These are phyloP conservation scores for Candida saitoana DNA, from an alignment of 805 yeast genomes.

Conservation along the genomic window DNA sequence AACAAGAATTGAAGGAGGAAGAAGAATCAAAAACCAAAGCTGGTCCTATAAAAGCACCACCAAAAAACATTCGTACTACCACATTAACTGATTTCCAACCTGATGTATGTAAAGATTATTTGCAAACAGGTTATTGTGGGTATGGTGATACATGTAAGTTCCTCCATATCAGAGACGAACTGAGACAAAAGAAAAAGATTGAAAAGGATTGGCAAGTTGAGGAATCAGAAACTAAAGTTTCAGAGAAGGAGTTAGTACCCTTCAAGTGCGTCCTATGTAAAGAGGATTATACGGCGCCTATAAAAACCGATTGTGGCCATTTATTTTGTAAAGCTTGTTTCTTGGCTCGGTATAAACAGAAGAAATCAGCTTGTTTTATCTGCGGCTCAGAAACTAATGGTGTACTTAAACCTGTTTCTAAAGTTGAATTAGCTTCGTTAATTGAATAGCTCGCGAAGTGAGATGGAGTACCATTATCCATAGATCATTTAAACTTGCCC, in stretches of 20 bases:
- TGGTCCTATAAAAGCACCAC: slow-evolving; percentile 24
- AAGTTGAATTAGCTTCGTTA: slow-evolving; percentile 19
- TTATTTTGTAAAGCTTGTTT: slow-evolving; percentile 63
- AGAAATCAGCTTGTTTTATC: slow-evolving; percentile 46
- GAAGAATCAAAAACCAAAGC: not conserved
- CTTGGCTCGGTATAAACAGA: slow-evolving; percentile 39
- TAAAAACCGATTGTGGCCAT: slow-evolving; percentile 60
- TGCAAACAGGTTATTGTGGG: slow-evolving; percentile 91
- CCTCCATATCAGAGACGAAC: slow-evolving; percentile 84
- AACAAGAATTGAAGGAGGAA: not conserved
- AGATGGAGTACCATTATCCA: no score
- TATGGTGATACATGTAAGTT: slow-evolving; percentile 97
- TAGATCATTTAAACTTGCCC: no score
- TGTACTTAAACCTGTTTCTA: slow-evolving; percentile 49
- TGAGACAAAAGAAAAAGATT: slow-evolving; percentile 63
- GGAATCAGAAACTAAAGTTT: slow-evolving; percentile 8
- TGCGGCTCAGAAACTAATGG: slow-evolving; percentile 64
- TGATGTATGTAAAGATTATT: slow-evolving; percentile 89
- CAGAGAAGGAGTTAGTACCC: slow-evolving; percentile 33
- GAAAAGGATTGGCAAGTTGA: slow-evolving; percentile 64
- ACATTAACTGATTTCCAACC: slow-evolving; percentile 83
- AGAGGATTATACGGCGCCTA: slow-evolving; percentile 49
- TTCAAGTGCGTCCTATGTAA: slow-evolving; percentile 63
- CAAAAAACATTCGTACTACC: slow-evolving; percentile 52
- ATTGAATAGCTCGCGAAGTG: no score